Base-by-base conservation (phyloP, 768 basidiomycete genomes). In the Fomitopsis serialis region DNA sequence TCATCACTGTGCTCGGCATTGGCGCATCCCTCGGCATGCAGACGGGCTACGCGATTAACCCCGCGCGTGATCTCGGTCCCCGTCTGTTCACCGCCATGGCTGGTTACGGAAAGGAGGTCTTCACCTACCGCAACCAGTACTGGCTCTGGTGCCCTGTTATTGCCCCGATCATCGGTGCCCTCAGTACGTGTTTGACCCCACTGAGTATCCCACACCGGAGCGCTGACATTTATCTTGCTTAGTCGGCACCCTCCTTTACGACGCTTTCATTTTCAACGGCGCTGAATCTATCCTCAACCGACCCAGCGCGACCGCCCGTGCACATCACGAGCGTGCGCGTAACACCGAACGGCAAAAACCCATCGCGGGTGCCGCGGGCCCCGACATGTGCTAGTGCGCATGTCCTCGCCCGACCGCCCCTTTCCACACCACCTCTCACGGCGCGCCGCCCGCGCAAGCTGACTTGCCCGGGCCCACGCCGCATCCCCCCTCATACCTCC, bases 101-200 rank as follows among this genome's bases (percentile, higher is more conserved):
- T 7, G 87, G 86, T n/a, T 89, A 86, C 58, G 85, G 85, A 21
- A 67, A 66, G 61, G 72, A 74, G 37, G 29, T 51, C 9, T 63
- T 65, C 52, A 50, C 61, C 32, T 70, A 61, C 51, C 61, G 66
- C 58, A 78, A 74, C 60, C 85, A 88, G 54, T 89, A 87, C 61
- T 89, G 85, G 86, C 55, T 89, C 34, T 89, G 87, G 86, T 80
- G 80, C 58, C 80, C 84, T 2, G 61, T 85, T 17, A 66, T 84
- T 36, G 83, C 70, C 1, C 79, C 84, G 9, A 77, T 87, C 62
- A 56, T 78, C 32, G 86, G 87, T 23, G 83, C 75, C 45, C 74
- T 80, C 54, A 58, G 65, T 64, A 40, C 34, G 54, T 55, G 22
- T 22, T n/a, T 48, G 19, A 43, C 23, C 11, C 44, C 12, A 21